Percentiles rank a stretch among this genome's conserved stretches.
phyloP scores from a whole-genome alignment of 2,329 filamentous ascomycete genomes.

The Cytospora paraplurivora region DNA sequence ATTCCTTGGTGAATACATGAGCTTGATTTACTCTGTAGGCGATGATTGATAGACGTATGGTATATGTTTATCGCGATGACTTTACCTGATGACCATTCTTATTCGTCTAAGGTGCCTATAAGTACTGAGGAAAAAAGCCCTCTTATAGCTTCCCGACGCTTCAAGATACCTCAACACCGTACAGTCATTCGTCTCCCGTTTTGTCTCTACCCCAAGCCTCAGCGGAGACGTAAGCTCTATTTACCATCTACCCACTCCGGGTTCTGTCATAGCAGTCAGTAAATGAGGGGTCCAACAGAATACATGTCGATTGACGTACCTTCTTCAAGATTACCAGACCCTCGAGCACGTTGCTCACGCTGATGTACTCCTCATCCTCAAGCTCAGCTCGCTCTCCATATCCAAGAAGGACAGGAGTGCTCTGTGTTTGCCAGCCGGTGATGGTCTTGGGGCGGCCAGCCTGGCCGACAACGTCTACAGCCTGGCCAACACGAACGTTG shows the following conservation, averaged over 20 bases:
- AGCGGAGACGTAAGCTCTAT: slow-evolving; percentile 34
- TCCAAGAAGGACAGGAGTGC: slow-evolving; percentile 93
- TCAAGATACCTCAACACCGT: slow-evolving; percentile 24
- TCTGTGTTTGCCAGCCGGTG: slow-evolving; percentile 99
- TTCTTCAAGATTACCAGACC: slow-evolving; percentile 95
- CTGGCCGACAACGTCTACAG: slow-evolving; percentile 96
- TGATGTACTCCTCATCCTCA: slow-evolving; percentile 96
- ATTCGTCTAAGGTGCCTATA: slow-evolving; percentile 28
- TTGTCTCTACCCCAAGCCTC: background rate
- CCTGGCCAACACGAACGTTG: slow-evolving; percentile 95
- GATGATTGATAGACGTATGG: background rate
- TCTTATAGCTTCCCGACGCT: slow-evolving; percentile 5
- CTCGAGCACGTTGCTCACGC: slow-evolving; percentile 86
- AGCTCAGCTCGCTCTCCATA: slow-evolving; percentile 95
- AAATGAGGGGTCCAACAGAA: background rate
- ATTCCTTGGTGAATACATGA: background rate
- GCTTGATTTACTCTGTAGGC: background rate
- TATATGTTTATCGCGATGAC: background rate
- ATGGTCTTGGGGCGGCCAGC: slow-evolving; percentile 98
- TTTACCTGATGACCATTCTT: slow-evolving; percentile 24
- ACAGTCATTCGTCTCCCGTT: slow-evolving; percentile 17
- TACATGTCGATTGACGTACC: slow-evolving; percentile 58
- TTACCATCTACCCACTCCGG: slow-evolving; percentile 57
- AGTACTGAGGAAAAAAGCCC: slow-evolving; percentile 18
- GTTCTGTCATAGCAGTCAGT: slow-evolving; percentile 44